Percentiles rank a stretch among this genome's conserved stretches.
Conservation (phyloP, 768 basidiomycete genomes). For the Phlegmacium glaucopus region DNA sequence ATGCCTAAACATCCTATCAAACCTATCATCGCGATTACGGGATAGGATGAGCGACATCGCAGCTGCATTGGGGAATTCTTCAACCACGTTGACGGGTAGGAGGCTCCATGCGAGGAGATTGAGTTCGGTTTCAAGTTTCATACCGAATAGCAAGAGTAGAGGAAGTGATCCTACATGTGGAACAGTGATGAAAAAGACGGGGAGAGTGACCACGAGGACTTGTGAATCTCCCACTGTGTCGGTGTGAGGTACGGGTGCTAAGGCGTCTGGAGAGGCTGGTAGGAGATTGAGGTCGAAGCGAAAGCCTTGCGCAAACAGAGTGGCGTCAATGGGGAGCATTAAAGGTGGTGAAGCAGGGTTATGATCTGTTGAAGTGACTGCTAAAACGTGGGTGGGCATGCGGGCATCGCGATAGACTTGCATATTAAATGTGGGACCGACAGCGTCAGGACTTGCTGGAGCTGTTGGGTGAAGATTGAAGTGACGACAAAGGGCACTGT, state of each 20-base stretch:
- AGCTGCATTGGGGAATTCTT: conserved; percentile 60
- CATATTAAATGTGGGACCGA: conserved; percentile 47
- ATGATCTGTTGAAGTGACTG: conserved; percentile 34
- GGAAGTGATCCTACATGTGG: conserved; percentile 55
- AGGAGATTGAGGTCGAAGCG: conserved; percentile 32
- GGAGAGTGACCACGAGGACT: conserved; percentile 41
- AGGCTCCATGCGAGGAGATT: conserved; percentile 47
- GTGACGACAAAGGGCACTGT: conserved; percentile 42
- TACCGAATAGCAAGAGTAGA: conserved; percentile 55
- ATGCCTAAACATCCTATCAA: conserved; percentile 31
- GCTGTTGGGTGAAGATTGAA: conserved; percentile 33
- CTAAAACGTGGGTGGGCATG: conserved; percentile 57
- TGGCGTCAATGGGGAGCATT: conserved; percentile 51
- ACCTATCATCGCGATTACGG: conserved; percentile 31
- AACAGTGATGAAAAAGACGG: conserved; percentile 45
- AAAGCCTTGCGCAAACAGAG: conserved; percentile 40
- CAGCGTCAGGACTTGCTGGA: conserved; percentile 13
- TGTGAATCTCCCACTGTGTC: conserved; percentile 14
- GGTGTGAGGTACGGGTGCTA: conserved; percentile 25
- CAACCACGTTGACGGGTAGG: conserved; percentile 50
- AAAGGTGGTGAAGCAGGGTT: conserved; percentile 29
- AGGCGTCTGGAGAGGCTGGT: conserved; percentile 22
- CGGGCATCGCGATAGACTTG: conserved; percentile 40
- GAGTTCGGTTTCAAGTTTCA: conserved; percentile 47
- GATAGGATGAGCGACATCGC: conserved; percentile 55